Percentiles rank a stretch among this genome's conserved stretches.
Conservation (phyloP, 148 eudicot species). For the Pouteria glomerata region DNA sequence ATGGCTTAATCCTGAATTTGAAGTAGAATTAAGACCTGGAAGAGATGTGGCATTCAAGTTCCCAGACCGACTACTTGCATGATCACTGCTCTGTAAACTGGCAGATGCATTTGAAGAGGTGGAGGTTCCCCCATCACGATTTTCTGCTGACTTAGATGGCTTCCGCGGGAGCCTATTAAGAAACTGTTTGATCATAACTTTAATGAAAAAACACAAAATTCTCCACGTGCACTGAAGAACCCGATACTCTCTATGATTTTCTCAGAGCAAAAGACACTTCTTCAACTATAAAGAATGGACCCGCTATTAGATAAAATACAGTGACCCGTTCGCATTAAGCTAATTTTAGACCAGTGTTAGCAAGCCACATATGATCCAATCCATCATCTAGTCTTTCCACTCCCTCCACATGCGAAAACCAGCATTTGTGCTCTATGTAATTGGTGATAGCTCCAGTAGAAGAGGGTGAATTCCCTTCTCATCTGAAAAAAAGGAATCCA, state of each 20-base stretch:
- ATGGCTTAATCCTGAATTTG: slow-evolving; percentile 35
- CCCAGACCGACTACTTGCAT: slow-evolving; percentile 33
- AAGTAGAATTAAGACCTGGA: slow-evolving; percentile 27
- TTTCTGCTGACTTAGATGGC: slow-evolving; percentile 65
- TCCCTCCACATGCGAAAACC: background rate
- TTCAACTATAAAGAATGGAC: background rate
- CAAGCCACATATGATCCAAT: background rate
- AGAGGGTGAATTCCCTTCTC: slow-evolving; percentile 3
- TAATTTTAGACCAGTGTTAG: slow-evolving; percentile 8
- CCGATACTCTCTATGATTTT: background rate
- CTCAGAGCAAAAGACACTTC: slow-evolving; percentile 5
- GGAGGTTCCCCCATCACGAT: slow-evolving; percentile 47
- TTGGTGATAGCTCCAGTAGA: background rate
- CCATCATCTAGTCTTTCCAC: slow-evolving; percentile 8
- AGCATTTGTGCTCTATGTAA: background rate
- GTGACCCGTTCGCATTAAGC: slow-evolving; percentile 1
- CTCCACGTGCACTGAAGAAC: slow-evolving; percentile 11
- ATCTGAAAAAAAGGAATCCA: slow-evolving; percentile 8
- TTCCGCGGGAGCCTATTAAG: slow-evolving; percentile 78
- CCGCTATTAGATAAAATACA: slow-evolving; percentile 1
- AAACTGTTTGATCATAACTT: slow-evolving; percentile 71
- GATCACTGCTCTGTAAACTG: slow-evolving; percentile 43
- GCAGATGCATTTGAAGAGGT: slow-evolving; percentile 37
- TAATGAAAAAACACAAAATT: slow-evolving; percentile 9
- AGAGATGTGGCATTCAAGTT: slow-evolving; percentile 39